Percentiles rank a stretch among this genome's conserved stretches.
Conservation (phyloP, 2,329 filamentous ascomycete species). For the Trichoderma guizhouense region DNA sequence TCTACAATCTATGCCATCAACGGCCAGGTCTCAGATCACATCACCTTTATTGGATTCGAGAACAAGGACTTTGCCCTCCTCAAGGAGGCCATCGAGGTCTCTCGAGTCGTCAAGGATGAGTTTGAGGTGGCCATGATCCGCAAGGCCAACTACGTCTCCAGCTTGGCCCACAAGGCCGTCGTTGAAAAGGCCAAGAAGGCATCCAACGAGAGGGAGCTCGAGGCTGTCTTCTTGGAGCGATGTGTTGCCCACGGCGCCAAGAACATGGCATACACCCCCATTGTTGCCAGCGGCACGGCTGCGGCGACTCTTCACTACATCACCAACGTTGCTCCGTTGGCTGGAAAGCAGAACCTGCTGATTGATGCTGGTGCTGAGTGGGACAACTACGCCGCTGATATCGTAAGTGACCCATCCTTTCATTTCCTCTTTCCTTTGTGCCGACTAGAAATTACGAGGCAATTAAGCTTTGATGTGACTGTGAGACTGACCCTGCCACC, state of each 20-base stretch:
- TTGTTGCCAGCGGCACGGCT: conserved; percentile 75
- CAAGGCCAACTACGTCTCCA: conserved; percentile 68
- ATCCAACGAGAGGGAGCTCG: conserved; percentile 76
- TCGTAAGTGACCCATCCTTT: conserved; percentile 40
- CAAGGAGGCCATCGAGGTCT: conserved; percentile 64
- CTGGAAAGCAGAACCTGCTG: conserved; percentile 72
- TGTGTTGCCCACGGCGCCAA: conserved; percentile 73
- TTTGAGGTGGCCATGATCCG: conserved; percentile 71
- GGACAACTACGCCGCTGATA: conserved; percentile 67
- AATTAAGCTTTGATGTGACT: neutral
- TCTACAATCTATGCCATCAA: conserved; percentile 70
- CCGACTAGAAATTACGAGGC: neutral
- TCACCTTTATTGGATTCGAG: conserved; percentile 69
- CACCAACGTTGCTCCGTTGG: conserved; percentile 68
- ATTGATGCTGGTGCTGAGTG: conserved; percentile 81
- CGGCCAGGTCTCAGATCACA: conserved; percentile 68
- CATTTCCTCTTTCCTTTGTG: neutral
- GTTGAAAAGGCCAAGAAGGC: conserved; percentile 60
- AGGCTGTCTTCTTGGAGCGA: conserved; percentile 73
- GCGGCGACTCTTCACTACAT: conserved; percentile 88
- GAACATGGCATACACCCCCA: conserved; percentile 83
- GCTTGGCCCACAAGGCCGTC: conserved; percentile 62
- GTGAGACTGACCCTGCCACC: neutral
- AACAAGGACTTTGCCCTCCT: conserved; percentile 56
- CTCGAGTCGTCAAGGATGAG: conserved; percentile 68